Evolutionary conservation across 345 rosid genomes (phyloP).

Genomic region (Camelina laxa): DNA sequence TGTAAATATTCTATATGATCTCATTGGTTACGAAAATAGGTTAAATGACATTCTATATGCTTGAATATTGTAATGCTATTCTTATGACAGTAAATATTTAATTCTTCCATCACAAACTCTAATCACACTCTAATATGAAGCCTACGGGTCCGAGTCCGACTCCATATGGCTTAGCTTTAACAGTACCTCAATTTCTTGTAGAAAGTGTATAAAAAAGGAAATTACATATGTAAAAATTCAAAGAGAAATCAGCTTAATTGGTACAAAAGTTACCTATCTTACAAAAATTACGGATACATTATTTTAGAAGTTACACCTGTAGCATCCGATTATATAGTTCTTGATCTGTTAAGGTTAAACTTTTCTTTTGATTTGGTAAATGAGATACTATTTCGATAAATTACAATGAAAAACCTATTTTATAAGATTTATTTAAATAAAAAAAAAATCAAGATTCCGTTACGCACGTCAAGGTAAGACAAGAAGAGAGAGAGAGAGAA

Average conservation of each 20-base stretch:
- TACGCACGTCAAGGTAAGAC: slow-evolving; percentile 31
- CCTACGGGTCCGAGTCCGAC: background rate
- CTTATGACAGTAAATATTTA: too few species aligned
- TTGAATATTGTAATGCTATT: too few species aligned
- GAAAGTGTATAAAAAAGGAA: background rate
- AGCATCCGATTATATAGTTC: slow-evolving; percentile 1
- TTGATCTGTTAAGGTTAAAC: background rate
- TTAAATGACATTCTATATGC: too few species aligned
- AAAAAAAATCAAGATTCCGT: slow-evolving; percentile 19
- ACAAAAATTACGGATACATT: too few species aligned
- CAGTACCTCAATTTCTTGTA: background rate
- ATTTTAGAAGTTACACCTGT: background rate
- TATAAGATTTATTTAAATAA: background rate
- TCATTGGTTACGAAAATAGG: too few species aligned
- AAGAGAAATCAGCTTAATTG: background rate
- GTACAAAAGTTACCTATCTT: too few species aligned
- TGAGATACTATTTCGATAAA: background rate
- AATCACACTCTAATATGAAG: too few species aligned
- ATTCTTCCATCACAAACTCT: too few species aligned
- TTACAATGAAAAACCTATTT: background rate
- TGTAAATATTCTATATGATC: too few species aligned
- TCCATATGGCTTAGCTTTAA: background rate
- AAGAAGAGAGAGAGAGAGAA: slow-evolving; percentile 21
- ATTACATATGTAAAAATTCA: background rate
- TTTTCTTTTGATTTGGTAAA: background rate